A percentile compares a stretch with the other conserved stretches of the same genome.
These are phyloP conservation scores for Aureobasidium sp. DNA, from an alignment of 2,329 filamentous ascomycete genomes.

Conservation along the genomic window DNA sequence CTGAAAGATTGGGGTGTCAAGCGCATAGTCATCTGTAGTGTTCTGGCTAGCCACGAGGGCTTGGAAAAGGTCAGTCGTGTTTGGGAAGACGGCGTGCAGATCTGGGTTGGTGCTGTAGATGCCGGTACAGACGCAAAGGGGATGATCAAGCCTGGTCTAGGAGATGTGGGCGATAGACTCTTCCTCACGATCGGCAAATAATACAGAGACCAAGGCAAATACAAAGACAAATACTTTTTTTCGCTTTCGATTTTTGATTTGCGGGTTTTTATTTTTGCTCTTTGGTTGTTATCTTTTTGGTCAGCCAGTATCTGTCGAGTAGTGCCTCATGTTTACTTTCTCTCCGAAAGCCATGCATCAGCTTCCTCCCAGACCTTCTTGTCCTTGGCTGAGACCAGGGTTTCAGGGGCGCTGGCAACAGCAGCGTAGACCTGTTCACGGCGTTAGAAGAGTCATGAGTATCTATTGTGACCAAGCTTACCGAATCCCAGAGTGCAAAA, in stretches of 20 bases:
- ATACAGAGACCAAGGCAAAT: background rate
- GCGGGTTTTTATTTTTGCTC: background rate
- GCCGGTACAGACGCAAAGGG: conserved; percentile 63
- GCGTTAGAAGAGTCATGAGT: conserved; percentile 8
- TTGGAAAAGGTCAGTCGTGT: conserved; percentile 61
- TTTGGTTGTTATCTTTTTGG: background rate
- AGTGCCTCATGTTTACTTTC: conserved; percentile 4
- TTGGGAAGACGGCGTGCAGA: conserved; percentile 68
- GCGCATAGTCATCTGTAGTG: conserved; percentile 64
- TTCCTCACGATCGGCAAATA: conserved; percentile 85
- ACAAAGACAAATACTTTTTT: background rate
- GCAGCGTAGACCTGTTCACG: conserved; percentile 46
- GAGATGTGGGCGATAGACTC: conserved; percentile 82
- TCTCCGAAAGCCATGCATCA: conserved; percentile 13
- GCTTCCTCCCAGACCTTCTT: conserved; percentile 44
- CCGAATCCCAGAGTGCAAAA: conserved; percentile 58
- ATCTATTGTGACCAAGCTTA: conserved; percentile 31
- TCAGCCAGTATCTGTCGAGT: background rate
- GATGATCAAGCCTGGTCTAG: conserved; percentile 85
- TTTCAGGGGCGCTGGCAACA: conserved; percentile 46
- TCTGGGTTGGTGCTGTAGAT: conserved; percentile 81
- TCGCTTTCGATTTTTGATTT: background rate
- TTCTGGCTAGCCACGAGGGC: conserved; percentile 67
- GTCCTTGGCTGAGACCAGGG: conserved; percentile 35
- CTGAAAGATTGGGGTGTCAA: conserved; percentile 87